phyloP scores from a whole-genome alignment of 2,329 filamentous ascomycete species.

The Aspergillus neotritici region DNA sequence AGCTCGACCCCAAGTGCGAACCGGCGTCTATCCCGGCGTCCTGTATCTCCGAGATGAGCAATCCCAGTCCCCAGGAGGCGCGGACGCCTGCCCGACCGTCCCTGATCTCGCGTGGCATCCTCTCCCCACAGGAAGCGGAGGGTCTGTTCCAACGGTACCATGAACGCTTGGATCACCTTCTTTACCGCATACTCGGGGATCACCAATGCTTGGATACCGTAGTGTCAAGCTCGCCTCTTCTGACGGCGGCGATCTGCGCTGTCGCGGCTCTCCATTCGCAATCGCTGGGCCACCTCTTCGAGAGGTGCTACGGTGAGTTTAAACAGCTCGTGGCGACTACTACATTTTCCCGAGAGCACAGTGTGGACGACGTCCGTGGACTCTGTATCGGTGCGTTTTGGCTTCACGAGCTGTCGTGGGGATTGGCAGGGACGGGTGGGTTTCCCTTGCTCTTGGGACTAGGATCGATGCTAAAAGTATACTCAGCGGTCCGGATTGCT shows the following conservation, averaged over 20 bases:
- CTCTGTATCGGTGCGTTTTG: slow-evolving; percentile 48
- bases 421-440: slow-evolving; percentile 3
- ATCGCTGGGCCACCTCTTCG: slow-evolving; percentile 17
- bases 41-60: slow-evolving; percentile 16
- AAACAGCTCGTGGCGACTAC: slow-evolving; percentile 12
- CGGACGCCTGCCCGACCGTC: slow-evolving; percentile 19
- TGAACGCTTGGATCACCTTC: slow-evolving; percentile 43
- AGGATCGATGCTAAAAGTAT: no score
- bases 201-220: slow-evolving; percentile 37
- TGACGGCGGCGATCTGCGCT: slow-evolving; percentile 43
- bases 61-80: not conserved
- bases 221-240: slow-evolving; percentile 36
- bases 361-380: slow-evolving; percentile 42
- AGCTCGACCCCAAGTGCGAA: slow-evolving; percentile 11
- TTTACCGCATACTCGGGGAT: slow-evolving; percentile 40
- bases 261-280: slow-evolving; percentile 43
- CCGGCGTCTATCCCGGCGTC: slow-evolving; percentile 27
- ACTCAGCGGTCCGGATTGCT: slow-evolving; percentile 17
- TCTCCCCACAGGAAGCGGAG: slow-evolving; percentile 41
- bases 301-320: slow-evolving; percentile 40
- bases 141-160: slow-evolving; percentile 39
- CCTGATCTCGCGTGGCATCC: slow-evolving; percentile 41
- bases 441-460: no score
- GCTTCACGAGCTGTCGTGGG: slow-evolving; percentile 41
- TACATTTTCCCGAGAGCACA: slow-evolving; percentile 25